These are phyloP conservation scores for Pycnococcus provasolii DNA, from an alignment of 139 green algal species.

Conservation along the genomic window DNA sequence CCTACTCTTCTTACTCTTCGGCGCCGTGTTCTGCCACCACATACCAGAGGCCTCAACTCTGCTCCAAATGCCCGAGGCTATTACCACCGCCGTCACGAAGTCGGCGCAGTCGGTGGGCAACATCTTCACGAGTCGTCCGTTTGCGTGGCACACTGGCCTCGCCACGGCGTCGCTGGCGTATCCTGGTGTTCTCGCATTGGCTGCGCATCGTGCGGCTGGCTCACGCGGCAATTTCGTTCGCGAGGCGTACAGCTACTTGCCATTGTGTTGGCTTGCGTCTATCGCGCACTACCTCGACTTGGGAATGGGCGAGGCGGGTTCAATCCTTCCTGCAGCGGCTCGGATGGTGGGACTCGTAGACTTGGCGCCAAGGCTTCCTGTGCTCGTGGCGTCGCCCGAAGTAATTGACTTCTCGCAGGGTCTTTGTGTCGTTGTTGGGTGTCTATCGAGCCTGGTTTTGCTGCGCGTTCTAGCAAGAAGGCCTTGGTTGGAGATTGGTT, in stretches of 20 bases:
- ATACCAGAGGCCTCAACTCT: background rate
- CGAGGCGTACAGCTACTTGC: conserved; percentile 55
- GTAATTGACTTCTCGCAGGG: conserved; percentile 37
- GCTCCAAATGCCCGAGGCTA: conserved; percentile 2
- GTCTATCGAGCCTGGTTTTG: conserved; percentile 31
- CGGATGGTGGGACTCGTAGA: conserved; percentile 21
- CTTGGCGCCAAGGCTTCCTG: background rate
- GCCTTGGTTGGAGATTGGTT: conserved; percentile 39
- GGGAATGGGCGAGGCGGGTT: conserved; percentile 42
- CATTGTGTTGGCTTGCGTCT: conserved; percentile 48
- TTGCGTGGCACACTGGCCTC: conserved; percentile 30
- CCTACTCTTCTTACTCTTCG: conserved; percentile 63
- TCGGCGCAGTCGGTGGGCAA: conserved; percentile 40
- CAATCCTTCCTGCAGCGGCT: conserved; percentile 34
- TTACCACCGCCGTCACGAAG: conserved; percentile 28
- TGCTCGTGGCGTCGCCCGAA: conserved; percentile 26
- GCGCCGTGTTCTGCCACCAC: conserved; percentile 13
- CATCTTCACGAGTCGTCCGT: background rate
- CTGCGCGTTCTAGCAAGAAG: conserved; percentile 38
- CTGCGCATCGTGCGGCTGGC: conserved; percentile 19
- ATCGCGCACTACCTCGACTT: conserved; percentile 47
- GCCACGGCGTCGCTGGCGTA: conserved; percentile 34
- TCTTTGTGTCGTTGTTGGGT: conserved; percentile 2
- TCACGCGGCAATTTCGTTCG: conserved; percentile 39
- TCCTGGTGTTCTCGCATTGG: conserved; percentile 38